Conservation (phyloP, 2,329 filamentous ascomycete species). For the Monosporascus sp. region DNA sequence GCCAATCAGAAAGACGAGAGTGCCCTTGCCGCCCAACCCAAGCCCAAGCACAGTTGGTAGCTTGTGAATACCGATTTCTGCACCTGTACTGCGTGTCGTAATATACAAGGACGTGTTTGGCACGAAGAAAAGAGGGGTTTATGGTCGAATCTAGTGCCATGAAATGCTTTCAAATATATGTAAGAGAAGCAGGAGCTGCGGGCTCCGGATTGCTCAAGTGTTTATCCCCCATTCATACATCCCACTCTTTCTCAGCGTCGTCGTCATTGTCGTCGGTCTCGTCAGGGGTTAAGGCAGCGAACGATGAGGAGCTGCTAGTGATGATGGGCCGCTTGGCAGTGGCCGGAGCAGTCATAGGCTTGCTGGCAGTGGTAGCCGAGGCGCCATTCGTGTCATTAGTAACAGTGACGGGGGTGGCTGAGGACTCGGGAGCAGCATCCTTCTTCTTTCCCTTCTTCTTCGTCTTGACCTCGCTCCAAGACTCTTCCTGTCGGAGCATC, state of each 20-base stretch:
- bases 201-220: background rate
- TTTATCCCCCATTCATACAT: conserved; percentile 21
- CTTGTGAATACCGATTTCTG: too few relatives aligned
- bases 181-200: conserved; percentile 4
- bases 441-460: conserved; percentile 40
- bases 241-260: conserved; percentile 29
- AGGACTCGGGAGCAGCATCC: conserved; percentile 32
- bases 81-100: too few relatives aligned
- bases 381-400: conserved; percentile 12
- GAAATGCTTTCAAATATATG: conserved; percentile 8
- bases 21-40: too few relatives aligned
- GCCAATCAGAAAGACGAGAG: too few relatives aligned
- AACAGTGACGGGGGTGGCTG: conserved; percentile 14
- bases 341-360: conserved; percentile 17
- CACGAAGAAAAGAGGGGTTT: background rate
- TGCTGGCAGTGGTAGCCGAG: conserved; percentile 11
- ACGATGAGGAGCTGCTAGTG: conserved; percentile 27
- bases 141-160: background rate
- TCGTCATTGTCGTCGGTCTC: conserved; percentile 26
- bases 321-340: conserved; percentile 24
- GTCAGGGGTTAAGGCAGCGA: conserved; percentile 28
- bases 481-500: conserved; percentile 45
- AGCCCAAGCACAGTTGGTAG: background rate
- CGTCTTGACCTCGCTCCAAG: conserved; percentile 54
- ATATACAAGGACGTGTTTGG: background rate